phyloP scores from a whole-genome alignment of 495 filamentous ascomycete genomes.

The Mycothermus thermophilus region DNA sequence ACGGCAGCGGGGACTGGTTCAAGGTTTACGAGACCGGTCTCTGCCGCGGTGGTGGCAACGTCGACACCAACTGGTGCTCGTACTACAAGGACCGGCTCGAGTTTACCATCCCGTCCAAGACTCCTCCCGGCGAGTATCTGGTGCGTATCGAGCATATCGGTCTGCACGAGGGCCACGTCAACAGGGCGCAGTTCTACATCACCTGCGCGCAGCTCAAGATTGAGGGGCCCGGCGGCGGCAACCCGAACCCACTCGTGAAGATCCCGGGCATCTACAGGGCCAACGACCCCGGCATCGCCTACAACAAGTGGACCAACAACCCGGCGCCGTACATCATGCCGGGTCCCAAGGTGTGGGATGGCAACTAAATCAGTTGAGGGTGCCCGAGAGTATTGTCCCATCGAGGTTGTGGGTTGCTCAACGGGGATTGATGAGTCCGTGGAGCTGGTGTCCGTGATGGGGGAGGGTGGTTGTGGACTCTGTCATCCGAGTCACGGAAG shows the following conservation, averaged over 20 bases:
- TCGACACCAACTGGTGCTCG: conserved; percentile 22
- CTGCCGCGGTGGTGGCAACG: conserved; percentile 16
- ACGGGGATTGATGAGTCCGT: too few species aligned
- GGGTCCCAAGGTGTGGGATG: conserved; percentile 21
- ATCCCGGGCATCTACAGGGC: conserved; percentile 40
- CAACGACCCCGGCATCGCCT: conserved; percentile 30
- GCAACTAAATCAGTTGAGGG: too few species aligned
- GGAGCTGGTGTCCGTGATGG: too few species aligned
- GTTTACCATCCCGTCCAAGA: conserved; percentile 35
- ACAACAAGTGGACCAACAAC: conserved; percentile 26
- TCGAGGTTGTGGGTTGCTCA: too few species aligned
- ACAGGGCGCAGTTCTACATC: conserved; percentile 35
- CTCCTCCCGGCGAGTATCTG: conserved; percentile 41
- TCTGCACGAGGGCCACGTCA: conserved; percentile 30
- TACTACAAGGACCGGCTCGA: conserved; percentile 28
- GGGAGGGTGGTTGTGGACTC: too few species aligned
- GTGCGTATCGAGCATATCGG: conserved; percentile 43
- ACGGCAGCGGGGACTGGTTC: conserved; percentile 38
- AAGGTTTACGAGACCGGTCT: conserved; percentile 34
- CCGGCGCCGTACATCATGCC: conserved; percentile 24
- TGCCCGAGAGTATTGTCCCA: too few species aligned
- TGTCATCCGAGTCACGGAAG: too few species aligned
- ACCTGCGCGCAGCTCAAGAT: conserved; percentile 42
- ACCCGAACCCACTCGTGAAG: conserved; percentile 27
- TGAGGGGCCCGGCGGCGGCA: conserved; percentile 28